Evolutionary conservation across 129 eudicot species (phyloP).

Genomic region (Solidago caesia): DNA sequence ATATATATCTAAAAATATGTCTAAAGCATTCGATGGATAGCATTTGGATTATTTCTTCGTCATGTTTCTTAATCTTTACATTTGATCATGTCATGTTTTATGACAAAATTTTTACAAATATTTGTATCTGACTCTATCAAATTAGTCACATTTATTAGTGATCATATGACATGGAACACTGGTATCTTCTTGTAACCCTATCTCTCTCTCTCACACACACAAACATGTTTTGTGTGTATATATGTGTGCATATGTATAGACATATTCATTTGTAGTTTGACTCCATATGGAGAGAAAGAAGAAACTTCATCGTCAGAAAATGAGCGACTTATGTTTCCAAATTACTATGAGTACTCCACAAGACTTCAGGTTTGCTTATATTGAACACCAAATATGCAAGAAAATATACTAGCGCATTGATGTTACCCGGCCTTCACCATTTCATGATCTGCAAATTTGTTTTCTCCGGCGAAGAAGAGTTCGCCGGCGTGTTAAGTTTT

Average conservation of each 20-base stretch:
- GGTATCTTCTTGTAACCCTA: conserved; percentile 43
- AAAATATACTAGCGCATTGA: conserved; percentile 8
- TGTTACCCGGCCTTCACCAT: conserved; percentile 9
- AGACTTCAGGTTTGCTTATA: conserved; percentile 18
- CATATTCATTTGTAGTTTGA: conserved; percentile 10
- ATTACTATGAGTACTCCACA: background rate
- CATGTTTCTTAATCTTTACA: too few species aligned
- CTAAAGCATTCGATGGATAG: too few species aligned
- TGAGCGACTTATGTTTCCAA: background rate
- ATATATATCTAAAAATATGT: too few species aligned
- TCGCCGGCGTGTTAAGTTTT: conserved; percentile 33
- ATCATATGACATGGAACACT: conserved; percentile 35
- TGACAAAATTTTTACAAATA: too few species aligned
- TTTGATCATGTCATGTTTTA: too few species aligned
- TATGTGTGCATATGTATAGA: background rate
- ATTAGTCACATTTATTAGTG: too few species aligned
- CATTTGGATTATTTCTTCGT: too few species aligned
- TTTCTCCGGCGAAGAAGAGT: conserved; percentile 45
- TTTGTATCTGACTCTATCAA: too few species aligned
- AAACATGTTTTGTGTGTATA: conserved; percentile 4
- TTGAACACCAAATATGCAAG: conserved; percentile 15
- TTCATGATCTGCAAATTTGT: conserved; percentile 21
- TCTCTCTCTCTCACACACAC: conserved; percentile 9
- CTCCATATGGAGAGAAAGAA: conserved; percentile 24
- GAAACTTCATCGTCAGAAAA: conserved; percentile 20